These are phyloP conservation scores for Balamuthia mandrillaris DNA, from an alignment of 208 protist species.

Conservation along the genomic window DNA sequence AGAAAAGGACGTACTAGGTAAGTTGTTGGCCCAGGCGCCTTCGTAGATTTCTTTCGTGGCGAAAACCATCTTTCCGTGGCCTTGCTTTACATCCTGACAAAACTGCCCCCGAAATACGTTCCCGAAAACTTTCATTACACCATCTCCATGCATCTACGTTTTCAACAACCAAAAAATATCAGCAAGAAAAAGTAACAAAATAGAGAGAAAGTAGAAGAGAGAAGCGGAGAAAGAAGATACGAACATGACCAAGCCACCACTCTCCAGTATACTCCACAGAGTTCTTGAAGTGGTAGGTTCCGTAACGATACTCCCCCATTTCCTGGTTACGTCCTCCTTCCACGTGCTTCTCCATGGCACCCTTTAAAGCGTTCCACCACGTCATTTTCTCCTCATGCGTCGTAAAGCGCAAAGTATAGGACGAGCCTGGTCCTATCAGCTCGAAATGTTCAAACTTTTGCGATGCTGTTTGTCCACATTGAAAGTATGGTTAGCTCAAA, in stretches of 20 bases:
- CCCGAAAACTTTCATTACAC: constrained; percentile 36
- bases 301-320: constrained; percentile 14
- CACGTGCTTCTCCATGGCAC: neutral
- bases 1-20: neutral
- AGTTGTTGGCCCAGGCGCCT: constrained; percentile 31
- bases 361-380: neutral
- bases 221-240: no score
- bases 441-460: constrained; percentile 16
- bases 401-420: neutral
- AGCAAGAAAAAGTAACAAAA: no score
- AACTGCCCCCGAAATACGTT: constrained; percentile 29
- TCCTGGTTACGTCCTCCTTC: constrained; percentile 9
- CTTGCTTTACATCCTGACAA: constrained; percentile 22
- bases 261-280: constrained; percentile 29
- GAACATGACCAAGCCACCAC: constrained; percentile 22
- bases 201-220: no score
- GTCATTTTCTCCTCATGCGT: constrained; percentile 1
- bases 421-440: neutral
- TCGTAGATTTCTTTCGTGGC: constrained; percentile 23
- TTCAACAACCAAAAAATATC: no score
- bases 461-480: neutral
- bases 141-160: constrained; percentile 33
- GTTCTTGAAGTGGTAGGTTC: constrained; percentile 33
- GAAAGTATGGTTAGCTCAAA: neutral
- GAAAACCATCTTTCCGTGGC: constrained; percentile 26